Evolutionary conservation across 805 yeast genomes (phyloP).

Genomic region (Wickerhamomyces mucosus): DNA sequence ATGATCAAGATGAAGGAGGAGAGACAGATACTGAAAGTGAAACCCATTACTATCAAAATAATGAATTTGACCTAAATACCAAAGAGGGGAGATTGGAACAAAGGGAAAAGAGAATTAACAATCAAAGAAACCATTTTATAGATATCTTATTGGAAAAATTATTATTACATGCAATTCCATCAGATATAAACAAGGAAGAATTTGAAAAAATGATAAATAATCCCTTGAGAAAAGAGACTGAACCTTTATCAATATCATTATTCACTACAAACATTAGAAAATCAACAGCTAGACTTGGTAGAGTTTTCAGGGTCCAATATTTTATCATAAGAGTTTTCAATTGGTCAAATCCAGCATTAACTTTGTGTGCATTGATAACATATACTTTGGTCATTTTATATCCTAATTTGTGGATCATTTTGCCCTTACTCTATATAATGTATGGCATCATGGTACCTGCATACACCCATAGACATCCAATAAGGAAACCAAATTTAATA

Average conservation of each 20-base stretch:
- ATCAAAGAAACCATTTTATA: conserved; percentile 37
- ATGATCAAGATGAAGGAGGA: too few species aligned
- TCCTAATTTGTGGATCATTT: conserved; percentile 57
- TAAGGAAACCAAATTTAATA: conserved; percentile 33
- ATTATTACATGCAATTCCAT: conserved; percentile 39
- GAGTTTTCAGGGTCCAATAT: conserved; percentile 51
- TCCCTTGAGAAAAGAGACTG: conserved; percentile 33
- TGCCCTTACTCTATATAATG: conserved; percentile 51
- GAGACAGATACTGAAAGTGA: not conserved
- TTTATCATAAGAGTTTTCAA: conserved; percentile 49
- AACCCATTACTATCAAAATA: conserved; percentile 2
- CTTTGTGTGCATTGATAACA: conserved; percentile 46
- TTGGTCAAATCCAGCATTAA: conserved; percentile 71
- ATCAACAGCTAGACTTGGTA: conserved; percentile 45
- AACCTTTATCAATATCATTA: conserved; percentile 47
- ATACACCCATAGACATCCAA: conserved; percentile 60
- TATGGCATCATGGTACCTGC: conserved; percentile 61
- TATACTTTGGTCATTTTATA: conserved; percentile 62
- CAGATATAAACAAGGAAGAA: conserved; percentile 35
- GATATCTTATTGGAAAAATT: conserved; percentile 49
- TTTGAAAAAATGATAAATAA: conserved; percentile 34
- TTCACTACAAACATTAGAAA: conserved; percentile 49
- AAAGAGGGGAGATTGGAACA: conserved; percentile 2
- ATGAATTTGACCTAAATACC: conserved; percentile 5
- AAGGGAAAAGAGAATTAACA: conserved; percentile 8